Conservation (phyloP, 1,284 basidiomycete genomes). For the Ceratobasidium sp. region DNA sequence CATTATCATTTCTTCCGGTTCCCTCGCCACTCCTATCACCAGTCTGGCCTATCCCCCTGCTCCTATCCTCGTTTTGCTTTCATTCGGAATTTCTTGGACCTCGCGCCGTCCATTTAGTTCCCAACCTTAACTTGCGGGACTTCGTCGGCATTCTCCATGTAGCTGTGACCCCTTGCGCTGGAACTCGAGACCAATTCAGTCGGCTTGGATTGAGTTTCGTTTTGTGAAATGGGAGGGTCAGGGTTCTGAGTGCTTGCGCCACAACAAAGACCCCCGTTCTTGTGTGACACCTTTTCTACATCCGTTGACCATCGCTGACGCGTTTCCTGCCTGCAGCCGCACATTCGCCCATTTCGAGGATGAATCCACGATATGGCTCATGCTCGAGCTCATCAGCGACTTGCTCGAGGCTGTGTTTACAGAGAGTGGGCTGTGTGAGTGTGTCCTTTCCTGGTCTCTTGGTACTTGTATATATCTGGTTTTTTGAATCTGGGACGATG, state of each 20-base stretch:
- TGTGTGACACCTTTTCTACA: not conserved
- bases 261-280: no score
- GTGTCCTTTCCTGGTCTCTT: not conserved
- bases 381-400: constrained; percentile 78
- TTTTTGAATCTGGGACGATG: constrained; percentile 1
- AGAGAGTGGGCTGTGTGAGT: constrained; percentile 70
- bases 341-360: constrained; percentile 88
- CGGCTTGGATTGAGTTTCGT: not conserved
- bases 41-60: not conserved
- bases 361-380: constrained; percentile 73
- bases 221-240: not conserved
- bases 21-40: constrained; percentile 6
- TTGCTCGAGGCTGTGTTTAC: constrained; percentile 83
- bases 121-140: constrained; percentile 2
- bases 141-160: constrained; percentile 28
- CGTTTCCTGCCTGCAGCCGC: constrained; percentile 59
- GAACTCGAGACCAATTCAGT: not conserved
- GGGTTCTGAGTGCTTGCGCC: not conserved
- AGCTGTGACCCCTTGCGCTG: not conserved
- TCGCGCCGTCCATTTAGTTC: constrained; percentile 20
- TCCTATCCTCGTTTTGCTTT: constrained; percentile 7
- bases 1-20: not conserved
- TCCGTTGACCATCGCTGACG: not conserved
- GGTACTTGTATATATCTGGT: not conserved
- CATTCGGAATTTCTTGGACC: constrained; percentile 1